Base-by-base conservation (phyloP, 257 asterid genomes). In the Capsicum baccatum region DNA sequence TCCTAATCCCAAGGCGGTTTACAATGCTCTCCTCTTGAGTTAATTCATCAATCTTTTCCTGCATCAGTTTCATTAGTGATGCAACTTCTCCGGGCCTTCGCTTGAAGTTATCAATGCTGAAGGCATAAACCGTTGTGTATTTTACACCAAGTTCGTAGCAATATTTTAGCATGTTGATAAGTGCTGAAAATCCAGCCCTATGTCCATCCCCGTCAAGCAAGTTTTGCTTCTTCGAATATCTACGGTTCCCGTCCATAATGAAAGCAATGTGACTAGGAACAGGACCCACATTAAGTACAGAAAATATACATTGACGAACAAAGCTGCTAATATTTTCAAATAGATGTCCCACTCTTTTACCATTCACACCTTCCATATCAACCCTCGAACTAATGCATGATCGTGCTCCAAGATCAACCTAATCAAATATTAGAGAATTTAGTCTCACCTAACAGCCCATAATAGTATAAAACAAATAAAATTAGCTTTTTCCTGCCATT, bases 231-330 rank as follows among this genome's bases (percentile, higher is more conserved):
- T 91, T 93, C 14, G 97, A 91, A 56, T 88, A 94, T 84, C 97
- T 90, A 80, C 98, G 93, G 80, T 93, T 94, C 35, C 98, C 97
- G 80, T 94, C 98, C 95, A 94, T 93, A 82, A 94, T 90, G 80
- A 94, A 95, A 3, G 97, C 98, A 70, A 95, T 86, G 74, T 93
- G 98, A 19, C 79, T 80, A 26, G 98, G 98, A 81, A 91, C 57
- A 26, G 92, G 92, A 66, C 98, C 98, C 16, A 84, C 83, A 3
- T 89, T 89, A 66, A 95, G 93, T 79, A 93, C 79, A 56, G 85
- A 83, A 33, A 85, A 85, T 42, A 88, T 47, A 59, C 86, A 84
- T 48, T 80, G 85, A 42, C 87, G 83, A 15, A 84, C 17, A 21
- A 58, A 59, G 33, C 71, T 54, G 21, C 86, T 52, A 48, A 79